Evolutionary conservation across 108 stramenopile species (phyloP).

Genomic region (Cyclotella baltica): DNA sequence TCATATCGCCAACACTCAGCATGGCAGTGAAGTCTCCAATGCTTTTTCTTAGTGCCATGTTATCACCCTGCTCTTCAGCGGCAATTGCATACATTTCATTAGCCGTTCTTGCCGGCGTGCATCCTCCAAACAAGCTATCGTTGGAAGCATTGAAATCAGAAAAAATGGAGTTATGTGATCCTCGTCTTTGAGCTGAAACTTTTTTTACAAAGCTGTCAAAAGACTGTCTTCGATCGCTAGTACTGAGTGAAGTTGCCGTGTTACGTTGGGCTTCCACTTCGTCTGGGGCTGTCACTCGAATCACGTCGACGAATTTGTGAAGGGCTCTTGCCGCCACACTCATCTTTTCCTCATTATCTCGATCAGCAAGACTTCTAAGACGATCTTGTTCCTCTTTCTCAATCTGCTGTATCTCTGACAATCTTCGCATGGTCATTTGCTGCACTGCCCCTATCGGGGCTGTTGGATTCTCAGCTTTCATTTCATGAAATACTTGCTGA

Average conservation of each 20-base stretch:
- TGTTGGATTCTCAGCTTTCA: conserved; percentile 34
- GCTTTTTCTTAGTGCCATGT: conserved; percentile 37
- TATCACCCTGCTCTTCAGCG: conserved; percentile 20
- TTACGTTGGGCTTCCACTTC: background rate
- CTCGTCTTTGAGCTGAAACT: background rate
- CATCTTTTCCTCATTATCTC: conserved; percentile 14
- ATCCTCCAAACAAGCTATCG: background rate
- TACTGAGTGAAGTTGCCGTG: background rate
- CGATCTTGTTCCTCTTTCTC: conserved; percentile 18
- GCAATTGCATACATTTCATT: conserved; percentile 16
- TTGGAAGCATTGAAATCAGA: background rate
- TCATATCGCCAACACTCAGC: conserved; percentile 7
- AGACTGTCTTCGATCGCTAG: background rate
- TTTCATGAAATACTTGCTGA: conserved; percentile 41
- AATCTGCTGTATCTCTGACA: conserved; percentile 17
- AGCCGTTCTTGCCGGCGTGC: conserved; percentile 5
- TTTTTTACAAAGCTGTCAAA: background rate
- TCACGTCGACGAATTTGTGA: conserved; percentile 4
- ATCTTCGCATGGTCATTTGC: conserved; percentile 34
- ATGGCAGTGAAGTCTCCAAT: conserved; percentile 22
- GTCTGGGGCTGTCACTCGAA: background rate
- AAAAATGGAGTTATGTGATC: background rate
- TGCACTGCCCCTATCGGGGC: conserved; percentile 33
- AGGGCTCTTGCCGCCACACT: conserved; percentile 1
- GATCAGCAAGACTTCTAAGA: background rate